Evolutionary conservation across 768 basidiomycete species (phyloP).

Genomic region (Strobilomyces dryophilus): DNA sequence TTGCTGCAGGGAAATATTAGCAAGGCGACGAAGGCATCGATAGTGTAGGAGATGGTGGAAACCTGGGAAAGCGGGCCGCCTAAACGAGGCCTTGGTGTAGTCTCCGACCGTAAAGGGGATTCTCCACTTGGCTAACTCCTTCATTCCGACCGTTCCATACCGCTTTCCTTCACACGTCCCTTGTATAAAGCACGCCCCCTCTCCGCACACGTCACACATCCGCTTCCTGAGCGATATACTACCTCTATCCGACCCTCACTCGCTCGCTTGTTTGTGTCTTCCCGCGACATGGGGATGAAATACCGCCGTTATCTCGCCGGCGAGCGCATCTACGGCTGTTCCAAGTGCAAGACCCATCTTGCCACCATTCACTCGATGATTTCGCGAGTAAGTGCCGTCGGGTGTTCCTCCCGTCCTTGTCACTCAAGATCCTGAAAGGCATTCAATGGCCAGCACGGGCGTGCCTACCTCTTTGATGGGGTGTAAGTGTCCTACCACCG

Average conservation of each 20-base stretch:
- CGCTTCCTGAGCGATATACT: conserved; percentile 2
- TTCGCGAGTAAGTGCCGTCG: conserved; percentile 58
- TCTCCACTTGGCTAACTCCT: conserved; percentile 4
- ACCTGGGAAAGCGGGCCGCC: conserved; percentile 22
- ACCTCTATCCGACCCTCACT: background rate
- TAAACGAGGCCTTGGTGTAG: conserved; percentile 18
- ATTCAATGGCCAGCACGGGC: conserved; percentile 95
- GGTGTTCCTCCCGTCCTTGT: background rate
- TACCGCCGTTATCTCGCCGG: conserved; percentile 85
- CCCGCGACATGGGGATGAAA: conserved; percentile 73
- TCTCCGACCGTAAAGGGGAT: conserved; percentile 23
- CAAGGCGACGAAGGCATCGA: conserved; percentile 1
- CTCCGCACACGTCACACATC: background rate
- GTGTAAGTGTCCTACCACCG: conserved; percentile 58
- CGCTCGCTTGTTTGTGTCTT: background rate
- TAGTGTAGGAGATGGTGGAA: conserved; percentile 1
- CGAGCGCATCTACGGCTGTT: conserved; percentile 85
- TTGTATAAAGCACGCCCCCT: conserved; percentile 24
- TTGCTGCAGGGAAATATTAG: background rate
- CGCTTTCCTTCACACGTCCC: conserved; percentile 27
- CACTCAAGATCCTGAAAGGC: conserved; percentile 50
- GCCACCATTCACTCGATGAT: conserved; percentile 91
- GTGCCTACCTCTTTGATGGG: conserved; percentile 89
- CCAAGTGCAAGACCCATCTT: conserved; percentile 82
- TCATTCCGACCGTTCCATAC: conserved; percentile 5